Conservation (phyloP, 1,284 basidiomycete species). For the Schizopora paradoxa region DNA sequence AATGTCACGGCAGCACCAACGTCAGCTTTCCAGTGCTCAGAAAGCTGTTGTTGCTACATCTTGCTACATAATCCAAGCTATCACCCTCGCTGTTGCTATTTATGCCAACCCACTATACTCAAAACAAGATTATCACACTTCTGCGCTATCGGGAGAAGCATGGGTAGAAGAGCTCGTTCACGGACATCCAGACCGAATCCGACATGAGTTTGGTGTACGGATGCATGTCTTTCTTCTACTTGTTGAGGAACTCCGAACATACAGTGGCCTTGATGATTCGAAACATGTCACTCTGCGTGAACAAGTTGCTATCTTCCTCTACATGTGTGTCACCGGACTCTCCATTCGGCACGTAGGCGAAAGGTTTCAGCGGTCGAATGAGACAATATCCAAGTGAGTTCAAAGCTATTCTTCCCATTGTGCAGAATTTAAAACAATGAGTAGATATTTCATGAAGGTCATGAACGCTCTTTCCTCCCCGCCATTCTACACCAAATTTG, state of each 20-base stretch:
- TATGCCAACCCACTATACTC: too few species aligned
- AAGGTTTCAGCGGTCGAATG: conserved; percentile 17
- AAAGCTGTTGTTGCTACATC: too few species aligned
- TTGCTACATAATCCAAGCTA: too few species aligned
- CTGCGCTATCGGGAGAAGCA: neutral
- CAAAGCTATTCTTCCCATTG: neutral
- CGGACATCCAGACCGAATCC: conserved; percentile 9
- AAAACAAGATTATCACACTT: too few species aligned
- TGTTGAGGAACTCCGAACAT: neutral
- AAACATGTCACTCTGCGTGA: too few species aligned
- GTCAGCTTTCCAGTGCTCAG: too few species aligned
- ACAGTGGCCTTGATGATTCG: too few species aligned
- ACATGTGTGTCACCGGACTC: conserved; percentile 1
- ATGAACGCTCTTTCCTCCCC: conserved; percentile 4
- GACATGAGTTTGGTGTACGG: conserved; percentile 11
- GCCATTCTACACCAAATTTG: conserved; percentile 21
- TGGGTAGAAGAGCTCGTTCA: neutral
- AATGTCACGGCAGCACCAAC: too few species aligned
- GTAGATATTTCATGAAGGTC: conserved; percentile 18
- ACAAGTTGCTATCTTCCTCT: conserved; percentile 16
- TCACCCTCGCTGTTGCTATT: too few species aligned
- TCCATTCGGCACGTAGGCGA: conserved; percentile 8
- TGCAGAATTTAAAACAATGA: conserved; percentile 1
- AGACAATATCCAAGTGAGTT: conserved; percentile 16
- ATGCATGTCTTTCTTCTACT: conserved; percentile 14